phyloP scores from a whole-genome alignment of 2,329 filamentous ascomycete species.

The Cytospora leucostoma region DNA sequence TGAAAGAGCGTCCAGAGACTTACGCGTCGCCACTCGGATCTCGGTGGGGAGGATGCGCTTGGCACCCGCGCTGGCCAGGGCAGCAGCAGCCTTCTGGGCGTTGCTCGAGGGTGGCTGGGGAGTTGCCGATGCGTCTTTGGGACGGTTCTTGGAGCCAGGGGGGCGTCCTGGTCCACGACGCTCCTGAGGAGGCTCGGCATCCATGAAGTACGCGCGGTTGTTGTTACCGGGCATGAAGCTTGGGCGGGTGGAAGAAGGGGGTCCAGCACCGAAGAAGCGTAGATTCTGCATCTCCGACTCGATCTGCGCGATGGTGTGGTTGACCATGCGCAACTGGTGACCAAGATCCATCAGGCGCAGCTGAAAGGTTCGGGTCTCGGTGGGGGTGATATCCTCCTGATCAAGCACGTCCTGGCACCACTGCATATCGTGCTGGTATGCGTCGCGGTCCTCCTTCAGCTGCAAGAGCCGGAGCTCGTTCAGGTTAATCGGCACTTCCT shows the following conservation, averaged over 20 bases:
- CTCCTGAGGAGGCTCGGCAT: constrained; percentile 22
- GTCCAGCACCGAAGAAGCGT: background rate
- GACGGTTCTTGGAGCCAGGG: constrained; percentile 24
- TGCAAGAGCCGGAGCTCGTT: constrained; percentile 40
- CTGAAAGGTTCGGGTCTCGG: constrained; percentile 45
- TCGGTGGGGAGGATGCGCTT: constrained; percentile 21
- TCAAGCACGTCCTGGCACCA: constrained; percentile 42
- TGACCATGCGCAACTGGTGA: constrained; percentile 46
- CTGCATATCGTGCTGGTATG: constrained; percentile 46
- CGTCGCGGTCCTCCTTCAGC: constrained; percentile 45
- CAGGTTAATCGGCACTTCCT: constrained; percentile 28
- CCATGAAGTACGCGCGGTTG: constrained; percentile 14
- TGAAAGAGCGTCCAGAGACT: background rate
- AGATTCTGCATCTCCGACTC: constrained; percentile 37
- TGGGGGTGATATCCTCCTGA: constrained; percentile 38
- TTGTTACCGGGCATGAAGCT: background rate
- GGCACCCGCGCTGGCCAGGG: constrained; percentile 24
- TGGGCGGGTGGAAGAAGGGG: background rate
- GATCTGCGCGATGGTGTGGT: constrained; percentile 44
- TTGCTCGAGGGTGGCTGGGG: background rate
- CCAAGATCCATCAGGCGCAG: constrained; percentile 46
- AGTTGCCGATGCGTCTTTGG: background rate
- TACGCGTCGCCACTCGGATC: constrained; percentile 26
- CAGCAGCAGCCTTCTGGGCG: constrained; percentile 25
- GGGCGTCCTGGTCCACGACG: constrained; percentile 26